phyloP scores from a whole-genome alignment of 139 green algal species.

The Chlorella vulgaris region DNA sequence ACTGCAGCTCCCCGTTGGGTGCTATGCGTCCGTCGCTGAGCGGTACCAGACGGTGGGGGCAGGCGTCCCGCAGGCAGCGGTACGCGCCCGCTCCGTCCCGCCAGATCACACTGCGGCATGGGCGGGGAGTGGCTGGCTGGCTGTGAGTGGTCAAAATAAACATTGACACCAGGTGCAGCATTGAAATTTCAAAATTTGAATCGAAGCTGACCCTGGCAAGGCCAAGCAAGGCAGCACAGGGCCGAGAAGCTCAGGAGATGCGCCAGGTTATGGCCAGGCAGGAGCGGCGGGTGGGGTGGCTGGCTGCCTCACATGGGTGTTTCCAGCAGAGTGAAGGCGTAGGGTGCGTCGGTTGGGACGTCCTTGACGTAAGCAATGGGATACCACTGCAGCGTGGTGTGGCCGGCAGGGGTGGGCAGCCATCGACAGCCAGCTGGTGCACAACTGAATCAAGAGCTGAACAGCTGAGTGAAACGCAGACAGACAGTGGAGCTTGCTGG shows the following conservation, averaged over 20 bases:
- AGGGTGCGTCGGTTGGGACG: conserved; percentile 20
- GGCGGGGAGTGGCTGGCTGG: no score
- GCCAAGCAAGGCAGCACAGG: no score
- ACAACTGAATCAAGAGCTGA: no score
- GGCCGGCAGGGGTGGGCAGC: no score
- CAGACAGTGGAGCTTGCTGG: no score
- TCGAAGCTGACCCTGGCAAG: no score
- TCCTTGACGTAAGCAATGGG: conserved; percentile 14
- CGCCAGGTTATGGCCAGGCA: not conserved
- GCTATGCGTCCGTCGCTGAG: conserved; percentile 56
- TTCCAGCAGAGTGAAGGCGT: conserved; percentile 26
- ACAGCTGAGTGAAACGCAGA: no score
- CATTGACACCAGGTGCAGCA: no score
- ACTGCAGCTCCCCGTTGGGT: conserved; percentile 49
- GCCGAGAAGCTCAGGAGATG: no score
- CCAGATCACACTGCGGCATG: conserved; percentile 37
- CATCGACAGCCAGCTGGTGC: no score
- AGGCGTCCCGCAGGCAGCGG: conserved; percentile 39
- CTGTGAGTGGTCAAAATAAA: not conserved
- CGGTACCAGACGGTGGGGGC: conserved; percentile 59
- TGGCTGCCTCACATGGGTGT: conserved; percentile 24
- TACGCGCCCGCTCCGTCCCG: conserved; percentile 6
- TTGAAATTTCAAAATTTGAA: no score
- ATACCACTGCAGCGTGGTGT: conserved; percentile 1
- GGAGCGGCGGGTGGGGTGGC: not conserved